phyloP scores from a whole-genome alignment of 768 basidiomycete genomes.

The Trametes cinnabarina region DNA sequence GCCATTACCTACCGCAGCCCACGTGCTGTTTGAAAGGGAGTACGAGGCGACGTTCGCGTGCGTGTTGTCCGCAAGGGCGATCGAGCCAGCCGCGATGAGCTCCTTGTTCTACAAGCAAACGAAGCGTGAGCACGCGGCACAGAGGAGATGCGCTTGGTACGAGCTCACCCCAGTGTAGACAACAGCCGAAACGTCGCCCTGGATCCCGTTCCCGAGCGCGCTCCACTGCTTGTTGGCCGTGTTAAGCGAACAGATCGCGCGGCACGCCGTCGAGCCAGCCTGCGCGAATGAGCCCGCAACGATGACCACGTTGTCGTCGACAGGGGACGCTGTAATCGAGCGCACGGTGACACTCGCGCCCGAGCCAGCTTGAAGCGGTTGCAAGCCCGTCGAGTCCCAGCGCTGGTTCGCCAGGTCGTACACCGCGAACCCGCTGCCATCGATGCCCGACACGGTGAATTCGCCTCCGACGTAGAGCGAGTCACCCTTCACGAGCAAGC shows the following conservation, averaged over 20 bases:
- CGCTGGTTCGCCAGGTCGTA: slow-evolving; percentile 69
- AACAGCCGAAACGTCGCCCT: slow-evolving; percentile 77
- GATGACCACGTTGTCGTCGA: slow-evolving; percentile 61
- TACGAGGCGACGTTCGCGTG: slow-evolving; percentile 73
- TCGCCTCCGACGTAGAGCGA: slow-evolving; percentile 82
- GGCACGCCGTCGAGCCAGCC: slow-evolving; percentile 73
- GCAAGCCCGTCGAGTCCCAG: slow-evolving; percentile 61
- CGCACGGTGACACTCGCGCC: slow-evolving; percentile 64
- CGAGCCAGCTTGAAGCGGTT: slow-evolving; percentile 55
- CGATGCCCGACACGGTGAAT: slow-evolving; percentile 60
- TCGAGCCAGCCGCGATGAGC: slow-evolving; percentile 78
- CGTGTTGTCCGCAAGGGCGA: slow-evolving; percentile 62
- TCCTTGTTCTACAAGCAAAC: slow-evolving; percentile 48
- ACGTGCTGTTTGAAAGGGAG: slow-evolving; percentile 67
- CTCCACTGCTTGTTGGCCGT: slow-evolving; percentile 72
- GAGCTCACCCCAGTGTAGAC: slow-evolving; percentile 76
- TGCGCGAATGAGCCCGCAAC: slow-evolving; percentile 87
- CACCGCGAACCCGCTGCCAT: slow-evolving; percentile 67
- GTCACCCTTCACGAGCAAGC: slow-evolving; percentile 71
- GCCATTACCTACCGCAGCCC: slow-evolving; percentile 64
- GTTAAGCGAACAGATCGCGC: slow-evolving; percentile 77
- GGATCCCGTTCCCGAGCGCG: slow-evolving; percentile 72
- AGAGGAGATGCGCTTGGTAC: slow-evolving; percentile 11
- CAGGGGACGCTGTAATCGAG: slow-evolving; percentile 61
- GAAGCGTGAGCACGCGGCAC: background rate